These are phyloP conservation scores for Zychaea mexicana DNA, from an alignment of 371 early-diverging fungal genomes.

Conservation along the genomic window DNA sequence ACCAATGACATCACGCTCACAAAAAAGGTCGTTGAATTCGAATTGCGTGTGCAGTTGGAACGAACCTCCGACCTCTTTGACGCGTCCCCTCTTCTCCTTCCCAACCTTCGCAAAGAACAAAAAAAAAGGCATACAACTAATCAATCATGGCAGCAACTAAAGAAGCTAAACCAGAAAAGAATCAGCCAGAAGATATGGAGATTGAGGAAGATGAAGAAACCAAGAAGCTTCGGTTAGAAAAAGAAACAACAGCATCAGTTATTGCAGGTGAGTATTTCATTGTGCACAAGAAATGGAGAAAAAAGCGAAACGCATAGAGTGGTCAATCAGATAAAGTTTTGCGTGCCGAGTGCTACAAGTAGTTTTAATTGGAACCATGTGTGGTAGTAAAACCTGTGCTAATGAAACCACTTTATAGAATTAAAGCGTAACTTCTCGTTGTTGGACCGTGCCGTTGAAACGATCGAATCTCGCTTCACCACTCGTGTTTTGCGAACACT, in stretches of 20 bases:
- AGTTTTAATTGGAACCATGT: neutral
- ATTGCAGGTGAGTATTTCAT: slow-evolving; percentile 16
- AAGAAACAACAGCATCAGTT: slow-evolving; percentile 40
- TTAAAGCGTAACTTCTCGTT: slow-evolving; percentile 80
- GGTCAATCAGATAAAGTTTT: no score
- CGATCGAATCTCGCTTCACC: slow-evolving; percentile 85
- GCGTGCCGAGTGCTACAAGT: no score
- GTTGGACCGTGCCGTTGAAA: slow-evolving; percentile 82
- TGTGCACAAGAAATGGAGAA: neutral
- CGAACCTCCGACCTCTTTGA: no score
- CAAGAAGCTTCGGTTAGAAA: slow-evolving; percentile 40
- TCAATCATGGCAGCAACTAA: slow-evolving; percentile 17
- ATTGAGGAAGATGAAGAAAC: slow-evolving; percentile 45
- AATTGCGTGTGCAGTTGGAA: slow-evolving; percentile 1
- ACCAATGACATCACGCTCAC: neutral
- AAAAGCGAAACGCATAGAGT: neutral
- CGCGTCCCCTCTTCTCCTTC: neutral
- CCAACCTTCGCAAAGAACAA: neutral
- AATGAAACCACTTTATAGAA: no score
- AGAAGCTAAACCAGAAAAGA: slow-evolving; percentile 26
- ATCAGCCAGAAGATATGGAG: slow-evolving; percentile 43
- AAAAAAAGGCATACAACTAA: neutral
- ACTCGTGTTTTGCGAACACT: slow-evolving; percentile 86
- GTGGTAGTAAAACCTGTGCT: no score
- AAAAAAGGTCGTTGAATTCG: neutral